phyloP scores from a whole-genome alignment of 192 early-diverging fungal genomes.

The Spinellus fusiger region DNA sequence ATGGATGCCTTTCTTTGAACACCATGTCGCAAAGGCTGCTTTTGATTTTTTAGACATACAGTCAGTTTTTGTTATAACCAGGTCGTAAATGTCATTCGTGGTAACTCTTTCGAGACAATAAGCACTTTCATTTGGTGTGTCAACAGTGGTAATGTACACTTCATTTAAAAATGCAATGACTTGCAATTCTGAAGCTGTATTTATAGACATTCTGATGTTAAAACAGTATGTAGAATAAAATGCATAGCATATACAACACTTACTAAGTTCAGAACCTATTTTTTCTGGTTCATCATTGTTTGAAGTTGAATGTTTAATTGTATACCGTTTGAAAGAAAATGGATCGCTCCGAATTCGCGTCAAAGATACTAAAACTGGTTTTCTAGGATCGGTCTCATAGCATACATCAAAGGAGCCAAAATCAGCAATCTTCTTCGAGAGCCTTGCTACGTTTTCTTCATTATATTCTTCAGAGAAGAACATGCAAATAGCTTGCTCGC shows the following conservation, averaged over 20 bases:
- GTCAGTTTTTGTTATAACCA: background rate
- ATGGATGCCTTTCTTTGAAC: background rate
- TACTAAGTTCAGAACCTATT: background rate
- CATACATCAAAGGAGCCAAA: constrained; percentile 12
- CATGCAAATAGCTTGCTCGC: constrained; percentile 10
- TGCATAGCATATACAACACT: background rate
- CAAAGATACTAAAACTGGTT: constrained; percentile 5
- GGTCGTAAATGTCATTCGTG: background rate
- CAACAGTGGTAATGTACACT: background rate
- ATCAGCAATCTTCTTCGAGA: constrained; percentile 8
- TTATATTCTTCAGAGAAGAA: constrained; percentile 5
- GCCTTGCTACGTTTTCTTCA: constrained; percentile 9
- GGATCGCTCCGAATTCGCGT: background rate
- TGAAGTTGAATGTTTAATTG: background rate
- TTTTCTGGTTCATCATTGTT: background rate
- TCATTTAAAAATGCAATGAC: background rate
- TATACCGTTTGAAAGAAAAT: background rate
- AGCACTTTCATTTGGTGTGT: background rate
- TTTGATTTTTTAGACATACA: background rate
- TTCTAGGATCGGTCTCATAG: constrained; percentile 9
- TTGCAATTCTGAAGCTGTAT: background rate
- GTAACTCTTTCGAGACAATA: background rate
- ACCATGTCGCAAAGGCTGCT: background rate
- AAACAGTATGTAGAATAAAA: background rate
- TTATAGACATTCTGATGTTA: background rate